Evolutionary conservation across 768 basidiomycete species (phyloP), one percentile per base, ranked within the genome.

Genomic region (Calocybe cyanea): DNA sequence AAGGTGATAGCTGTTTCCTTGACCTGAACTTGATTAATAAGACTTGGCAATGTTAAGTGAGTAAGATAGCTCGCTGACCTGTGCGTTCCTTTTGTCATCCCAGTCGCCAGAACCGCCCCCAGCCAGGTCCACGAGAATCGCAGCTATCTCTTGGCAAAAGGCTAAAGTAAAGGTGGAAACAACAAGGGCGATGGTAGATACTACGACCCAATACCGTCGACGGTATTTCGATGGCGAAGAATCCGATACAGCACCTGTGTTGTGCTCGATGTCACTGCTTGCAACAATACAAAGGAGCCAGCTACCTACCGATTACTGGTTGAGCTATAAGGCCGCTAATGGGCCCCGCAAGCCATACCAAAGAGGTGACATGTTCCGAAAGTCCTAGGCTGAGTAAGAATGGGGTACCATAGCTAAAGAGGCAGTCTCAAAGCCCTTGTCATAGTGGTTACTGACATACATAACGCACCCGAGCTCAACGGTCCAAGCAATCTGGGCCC

Each of bases 311-410:
- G 56, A 99, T 96, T 45, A 98, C 75, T n/a, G 96, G 96, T 63
- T 99, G 96, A 4, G 93, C 93, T 41, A 99, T 71, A 37, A 99
- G 73, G 13, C 96, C 96, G 51, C 90, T 92, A 49, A 99, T 91
- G 4, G 96, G 96, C 8, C 95, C 89, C 46, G 88, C 89, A 31
- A 91, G 75, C 96, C 96, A 99, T 28, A 99, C 95, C 7, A 97
- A 77, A 43, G 90, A 87, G 0, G 96, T 97, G 13, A 93, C 70
- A 60, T 91, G 84, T 60, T 93, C 94, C 0, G 92, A 85, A 20
- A 98, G 65, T 41, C 76, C 76, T 33, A 78, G 68, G 15, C 55
- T 55, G 11, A 95, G 75, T 31, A 98, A 72, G 63, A 96, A 96
- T 1, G 95, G 95, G 4, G 95, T 97, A 30, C 95, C 95, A 57